Conservation (phyloP, 768 basidiomycete species). For the Lanmaoa pseudosensibilis region DNA sequence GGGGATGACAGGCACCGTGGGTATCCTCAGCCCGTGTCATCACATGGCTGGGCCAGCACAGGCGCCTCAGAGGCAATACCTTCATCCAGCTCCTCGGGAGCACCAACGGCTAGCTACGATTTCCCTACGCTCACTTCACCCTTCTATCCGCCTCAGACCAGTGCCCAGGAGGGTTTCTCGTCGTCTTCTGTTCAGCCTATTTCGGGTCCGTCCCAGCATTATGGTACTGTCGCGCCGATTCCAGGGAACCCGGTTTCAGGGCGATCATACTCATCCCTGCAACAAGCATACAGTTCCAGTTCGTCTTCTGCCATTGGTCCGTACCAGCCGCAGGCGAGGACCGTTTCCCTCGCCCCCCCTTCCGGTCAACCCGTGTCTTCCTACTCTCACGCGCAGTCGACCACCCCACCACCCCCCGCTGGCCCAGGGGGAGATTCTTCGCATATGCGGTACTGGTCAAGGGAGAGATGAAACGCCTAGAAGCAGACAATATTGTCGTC, state of each 20-base stretch:
- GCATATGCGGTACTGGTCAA: conserved; percentile 30
- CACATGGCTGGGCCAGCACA: conserved; percentile 27
- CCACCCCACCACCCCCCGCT: conserved; percentile 28
- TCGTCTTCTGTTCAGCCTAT: conserved; percentile 35
- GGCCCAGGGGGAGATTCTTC: conserved; percentile 26
- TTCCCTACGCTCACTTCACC: conserved; percentile 60
- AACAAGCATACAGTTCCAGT: conserved; percentile 25
- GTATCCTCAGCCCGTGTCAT: conserved; percentile 26
- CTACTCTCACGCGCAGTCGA: conserved; percentile 28
- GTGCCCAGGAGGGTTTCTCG: conserved; percentile 34
- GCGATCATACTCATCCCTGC: conserved; percentile 29
- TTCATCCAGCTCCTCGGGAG: conserved; percentile 22
- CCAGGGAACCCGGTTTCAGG: conserved; percentile 24
- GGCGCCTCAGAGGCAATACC: conserved; percentile 24
- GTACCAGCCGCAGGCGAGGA: conserved; percentile 31
- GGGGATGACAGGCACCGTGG: conserved; percentile 32
- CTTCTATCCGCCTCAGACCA: conserved; percentile 48
- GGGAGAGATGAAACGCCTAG: conserved; percentile 20
- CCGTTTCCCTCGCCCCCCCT: conserved; percentile 14
- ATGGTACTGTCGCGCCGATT: conserved; percentile 22
- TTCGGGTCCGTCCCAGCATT: conserved; percentile 32
- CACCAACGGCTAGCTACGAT: conserved; percentile 27
- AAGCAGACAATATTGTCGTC: conserved; percentile 5
- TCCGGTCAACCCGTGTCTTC: conserved; percentile 25
- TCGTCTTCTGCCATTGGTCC: conserved; percentile 15